Evolutionary conservation across 2,329 filamentous ascomycete genomes (phyloP), one percentile per base, ranked within the genome.

Genomic region (Penicillium sp.): DNA sequence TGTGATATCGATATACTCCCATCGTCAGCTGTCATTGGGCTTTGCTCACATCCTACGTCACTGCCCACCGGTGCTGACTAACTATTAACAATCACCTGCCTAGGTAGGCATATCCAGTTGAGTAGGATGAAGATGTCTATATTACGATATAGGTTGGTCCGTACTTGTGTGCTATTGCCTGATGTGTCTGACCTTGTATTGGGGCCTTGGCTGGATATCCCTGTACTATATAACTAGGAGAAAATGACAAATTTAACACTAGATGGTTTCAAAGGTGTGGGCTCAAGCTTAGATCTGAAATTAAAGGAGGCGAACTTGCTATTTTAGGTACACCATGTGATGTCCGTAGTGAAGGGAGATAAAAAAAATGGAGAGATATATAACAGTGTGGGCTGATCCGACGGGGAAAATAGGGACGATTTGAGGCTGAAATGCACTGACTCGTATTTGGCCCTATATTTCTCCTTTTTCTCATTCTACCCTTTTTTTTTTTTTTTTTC

Each of bases 381-480:
- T 37, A 48, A 24, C 24, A 18, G 51, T 49, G 44, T 54, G 51
- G 51, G 51, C 45, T 54, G 51, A 49, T 54, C 31, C 35, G 26
- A 31, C 51, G 51, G 51, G 29, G 51, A 24, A 50, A 54, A 34
- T 50, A 50, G 44, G 45, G 22, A 49, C 8, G 3, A 9, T 47
- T 47, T 40, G 50, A 53, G 50, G 43, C 50, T 53, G 43, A 53
- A 37, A 16, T 40, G 35, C 34, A 34, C 10, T 50, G 4, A 26
- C 24, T 20, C 18, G 20, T 26, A 10, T 18, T 20, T 44, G 9
- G 24, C 16, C 16, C 5, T 50, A 9, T 10, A 11, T 13, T 20
- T 20, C 20, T 9, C 5, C 5, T 22, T 32, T 16, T 18, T 6
- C 29, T 29, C 24, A 5, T 24, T 29, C 29, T 29, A 29, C 2